phyloP scores from a whole-genome alignment of 345 rosid species.

The Pistacia atlantica region DNA sequence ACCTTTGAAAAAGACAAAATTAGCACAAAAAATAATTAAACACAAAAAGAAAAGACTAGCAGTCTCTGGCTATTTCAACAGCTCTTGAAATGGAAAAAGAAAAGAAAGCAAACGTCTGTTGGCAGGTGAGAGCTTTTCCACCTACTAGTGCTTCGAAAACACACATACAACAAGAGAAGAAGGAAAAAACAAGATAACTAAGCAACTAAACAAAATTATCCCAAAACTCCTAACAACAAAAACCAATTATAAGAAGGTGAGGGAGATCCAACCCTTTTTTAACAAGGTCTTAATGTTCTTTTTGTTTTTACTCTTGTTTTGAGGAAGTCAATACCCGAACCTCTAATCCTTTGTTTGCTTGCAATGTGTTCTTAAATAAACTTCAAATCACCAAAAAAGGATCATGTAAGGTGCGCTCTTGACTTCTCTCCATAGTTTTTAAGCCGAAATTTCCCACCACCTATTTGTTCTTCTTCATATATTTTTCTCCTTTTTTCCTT shows the following conservation, averaged over 20 bases:
- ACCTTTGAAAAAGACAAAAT: not conserved
- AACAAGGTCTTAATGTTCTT: not conserved
- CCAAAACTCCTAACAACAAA: conserved; percentile 18
- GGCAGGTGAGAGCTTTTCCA: conserved; percentile 15
- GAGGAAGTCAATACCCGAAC: conserved; percentile 94
- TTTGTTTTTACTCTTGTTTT: conserved; percentile 7
- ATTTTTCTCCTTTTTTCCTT: conserved; percentile 19
- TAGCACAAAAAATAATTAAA: not conserved
- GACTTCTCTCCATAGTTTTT: conserved; percentile 58
- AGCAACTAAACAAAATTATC: conserved; percentile 13
- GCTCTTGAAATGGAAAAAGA: conserved; percentile 13
- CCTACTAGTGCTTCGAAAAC: conserved; percentile 13
- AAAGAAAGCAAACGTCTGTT: conserved; percentile 16
- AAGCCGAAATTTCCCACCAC: conserved; percentile 28
- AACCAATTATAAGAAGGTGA: not conserved
- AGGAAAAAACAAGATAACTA: conserved; percentile 9
- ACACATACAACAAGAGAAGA: conserved; percentile 22
- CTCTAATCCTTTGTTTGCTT: conserved; percentile 39
- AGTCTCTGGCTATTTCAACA: conserved; percentile 14
- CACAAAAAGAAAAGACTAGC: not conserved
- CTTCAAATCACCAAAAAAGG: conserved; percentile 23
- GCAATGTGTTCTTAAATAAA: not conserved
- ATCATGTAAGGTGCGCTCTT: conserved; percentile 91
- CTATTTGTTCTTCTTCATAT: conserved; percentile 17
- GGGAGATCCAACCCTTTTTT: no score